Conservation (phyloP, 2,329 filamentous ascomycete genomes). For the Fusarium nisikadoi region DNA sequence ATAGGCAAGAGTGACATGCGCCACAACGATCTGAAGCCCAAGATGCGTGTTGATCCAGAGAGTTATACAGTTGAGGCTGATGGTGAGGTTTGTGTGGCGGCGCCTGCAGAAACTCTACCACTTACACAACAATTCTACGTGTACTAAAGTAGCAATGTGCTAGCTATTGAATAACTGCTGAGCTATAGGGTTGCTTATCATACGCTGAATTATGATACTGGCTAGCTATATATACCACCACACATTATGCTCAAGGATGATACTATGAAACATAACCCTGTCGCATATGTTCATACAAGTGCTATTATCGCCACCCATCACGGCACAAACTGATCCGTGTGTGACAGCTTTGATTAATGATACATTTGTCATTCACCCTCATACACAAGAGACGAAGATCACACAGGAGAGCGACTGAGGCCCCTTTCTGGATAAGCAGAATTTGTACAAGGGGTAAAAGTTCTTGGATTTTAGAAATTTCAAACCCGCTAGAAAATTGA, state of each 20-base stretch:
- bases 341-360: constrained; percentile 1
- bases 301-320: not conserved
- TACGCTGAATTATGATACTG: not conserved
- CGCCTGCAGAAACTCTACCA: constrained; percentile 76
- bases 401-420: not conserved
- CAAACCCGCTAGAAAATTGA: not conserved
- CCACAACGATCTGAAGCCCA: constrained; percentile 83
- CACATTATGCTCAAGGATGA: constrained; percentile 5
- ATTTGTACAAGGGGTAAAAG: not conserved
- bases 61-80: constrained; percentile 89
- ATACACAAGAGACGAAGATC: constrained; percentile 2
- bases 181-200: not conserved
- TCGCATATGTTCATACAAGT: not conserved
- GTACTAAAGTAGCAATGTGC: constrained; percentile 61
- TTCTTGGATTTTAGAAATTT: not conserved
- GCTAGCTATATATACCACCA: not conserved
- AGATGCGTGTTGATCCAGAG: constrained; percentile 93
- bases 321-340: not conserved
- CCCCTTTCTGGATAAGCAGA: not conserved
- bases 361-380: not conserved
- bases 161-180: not conserved
- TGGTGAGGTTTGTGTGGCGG: constrained; percentile 76
- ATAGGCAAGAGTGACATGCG: constrained; percentile 91
- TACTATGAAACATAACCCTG: not conserved
- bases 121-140: constrained; percentile 82